phyloP scores from a whole-genome alignment of 1,284 basidiomycete species.

The Malassezia dermatis region DNA sequence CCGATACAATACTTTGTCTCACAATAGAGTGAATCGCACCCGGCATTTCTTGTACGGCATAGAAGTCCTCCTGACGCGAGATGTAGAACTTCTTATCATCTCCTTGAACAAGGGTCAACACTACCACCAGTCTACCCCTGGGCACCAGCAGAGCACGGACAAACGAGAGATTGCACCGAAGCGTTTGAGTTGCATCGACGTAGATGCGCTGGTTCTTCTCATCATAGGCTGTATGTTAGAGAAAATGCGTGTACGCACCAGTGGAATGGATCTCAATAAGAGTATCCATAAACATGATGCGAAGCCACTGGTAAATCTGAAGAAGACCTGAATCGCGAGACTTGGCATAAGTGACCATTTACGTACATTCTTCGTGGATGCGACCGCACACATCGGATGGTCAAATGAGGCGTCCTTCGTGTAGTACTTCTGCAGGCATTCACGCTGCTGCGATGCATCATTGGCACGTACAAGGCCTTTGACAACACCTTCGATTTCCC shows the following conservation, averaged over 20 bases:
- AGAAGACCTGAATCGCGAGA: slow-evolving; percentile 38
- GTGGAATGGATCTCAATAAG: slow-evolving; percentile 32
- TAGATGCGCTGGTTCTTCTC: slow-evolving; percentile 22
- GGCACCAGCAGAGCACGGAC: slow-evolving; percentile 4
- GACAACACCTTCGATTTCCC: slow-evolving; percentile 35
- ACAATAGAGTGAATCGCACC: neutral
- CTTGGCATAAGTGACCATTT: neutral
- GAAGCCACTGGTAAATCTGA: slow-evolving; percentile 44
- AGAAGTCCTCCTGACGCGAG: slow-evolving; percentile 39
- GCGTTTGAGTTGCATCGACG: slow-evolving; percentile 24
- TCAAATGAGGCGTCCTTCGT: slow-evolving; percentile 41
- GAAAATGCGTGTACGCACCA: slow-evolving; percentile 25
- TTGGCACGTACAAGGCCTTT: slow-evolving; percentile 38
- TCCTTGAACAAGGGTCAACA: slow-evolving; percentile 30
- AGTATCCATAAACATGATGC: slow-evolving; percentile 29
- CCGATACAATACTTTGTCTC: neutral
- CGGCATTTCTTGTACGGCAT: slow-evolving; percentile 16
- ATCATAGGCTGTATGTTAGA: slow-evolving; percentile 20
- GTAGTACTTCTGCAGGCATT: slow-evolving; percentile 32
- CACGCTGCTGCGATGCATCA: slow-evolving; percentile 35
- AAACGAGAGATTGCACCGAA: slow-evolving; percentile 14
- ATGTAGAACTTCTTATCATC: slow-evolving; percentile 42
- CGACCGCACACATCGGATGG: slow-evolving; percentile 40
- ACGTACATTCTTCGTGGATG: slow-evolving; percentile 26
- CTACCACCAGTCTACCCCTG: slow-evolving; percentile 27